phyloP scores from a whole-genome alignment of 805 yeast genomes.

The Saturnispora diversa region DNA sequence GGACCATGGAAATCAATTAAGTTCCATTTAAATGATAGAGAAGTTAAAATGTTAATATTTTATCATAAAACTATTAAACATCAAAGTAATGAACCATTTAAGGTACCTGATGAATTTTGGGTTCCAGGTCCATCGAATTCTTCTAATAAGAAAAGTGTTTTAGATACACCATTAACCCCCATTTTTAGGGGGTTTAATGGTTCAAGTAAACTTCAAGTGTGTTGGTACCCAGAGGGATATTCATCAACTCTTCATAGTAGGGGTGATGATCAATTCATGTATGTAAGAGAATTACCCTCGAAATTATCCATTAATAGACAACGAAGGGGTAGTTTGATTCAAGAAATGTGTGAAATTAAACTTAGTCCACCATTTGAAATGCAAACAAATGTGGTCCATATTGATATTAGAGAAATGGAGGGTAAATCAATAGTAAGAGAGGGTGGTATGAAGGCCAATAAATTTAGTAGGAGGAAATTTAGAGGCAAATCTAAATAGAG shows the following conservation, averaged over 20 bases:
- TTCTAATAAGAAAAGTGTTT: neutral
- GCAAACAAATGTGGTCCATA: slow-evolving; percentile 34
- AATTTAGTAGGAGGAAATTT: too few relatives aligned
- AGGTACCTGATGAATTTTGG: neutral
- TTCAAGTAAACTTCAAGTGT: slow-evolving; percentile 20
- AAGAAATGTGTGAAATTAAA: slow-evolving; percentile 35
- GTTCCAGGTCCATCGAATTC: neutral
- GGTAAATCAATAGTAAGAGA: slow-evolving; percentile 18
- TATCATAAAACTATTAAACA: slow-evolving; percentile 18
- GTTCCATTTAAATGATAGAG: slow-evolving; percentile 19
- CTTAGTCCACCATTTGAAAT: slow-evolving; percentile 33
- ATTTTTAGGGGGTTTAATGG: slow-evolving; percentile 8
- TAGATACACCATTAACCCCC: neutral
- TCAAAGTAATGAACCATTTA: neutral
- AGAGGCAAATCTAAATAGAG: too few relatives aligned
- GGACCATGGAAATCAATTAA: slow-evolving; percentile 14
- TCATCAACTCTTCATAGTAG: slow-evolving; percentile 42
- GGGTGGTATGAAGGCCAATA: neutral
- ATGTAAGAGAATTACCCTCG: slow-evolving; percentile 41
- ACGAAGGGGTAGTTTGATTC: slow-evolving; percentile 19
- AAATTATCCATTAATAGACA: slow-evolving; percentile 33
- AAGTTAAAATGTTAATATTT: slow-evolving; percentile 28
- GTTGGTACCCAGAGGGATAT: slow-evolving; percentile 40
- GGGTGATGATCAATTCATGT: slow-evolving; percentile 43
- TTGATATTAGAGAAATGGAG: slow-evolving; percentile 36